Percentiles rank a stretch among this genome's conserved stretches.
These are phyloP conservation scores for Hanseniaspora pseudoguilliermondii DNA, from an alignment of 805 yeast species.

Conservation along the genomic window DNA sequence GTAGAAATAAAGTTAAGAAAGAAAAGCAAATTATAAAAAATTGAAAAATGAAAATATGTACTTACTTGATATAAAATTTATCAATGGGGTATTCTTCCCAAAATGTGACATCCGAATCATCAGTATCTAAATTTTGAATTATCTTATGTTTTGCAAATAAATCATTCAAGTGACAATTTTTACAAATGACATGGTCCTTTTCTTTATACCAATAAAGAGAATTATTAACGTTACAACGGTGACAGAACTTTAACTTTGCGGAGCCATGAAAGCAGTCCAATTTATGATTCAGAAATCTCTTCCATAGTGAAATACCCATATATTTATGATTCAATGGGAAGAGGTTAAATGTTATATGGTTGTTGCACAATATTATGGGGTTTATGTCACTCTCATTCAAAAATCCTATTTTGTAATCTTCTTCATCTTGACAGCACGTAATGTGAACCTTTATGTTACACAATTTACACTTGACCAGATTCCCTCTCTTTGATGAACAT, in stretches of 20 bases:
- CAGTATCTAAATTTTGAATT: neutral
- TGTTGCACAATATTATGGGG: constrained; percentile 2
- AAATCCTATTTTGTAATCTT: constrained; percentile 15
- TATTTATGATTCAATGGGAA: neutral
- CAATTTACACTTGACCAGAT: constrained; percentile 21
- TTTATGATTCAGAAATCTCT: neutral
- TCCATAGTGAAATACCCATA: constrained; percentile 8
- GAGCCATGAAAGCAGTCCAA: neutral
- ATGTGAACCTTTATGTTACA: constrained; percentile 19
- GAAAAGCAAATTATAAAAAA: too few relatives aligned
- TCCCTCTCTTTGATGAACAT: constrained; percentile 39
- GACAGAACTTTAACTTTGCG: constrained; percentile 12
- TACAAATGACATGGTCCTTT: constrained; percentile 17
- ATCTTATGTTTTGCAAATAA: neutral
- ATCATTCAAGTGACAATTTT: constrained; percentile 10
- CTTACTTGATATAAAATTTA: neutral
- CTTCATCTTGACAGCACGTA: constrained; percentile 21
- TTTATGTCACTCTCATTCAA: constrained; percentile 8
- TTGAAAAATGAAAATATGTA: neutral
- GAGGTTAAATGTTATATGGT: neutral
- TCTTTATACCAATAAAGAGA: constrained; percentile 19
- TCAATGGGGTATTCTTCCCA: constrained; percentile 11
- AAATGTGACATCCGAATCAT: constrained; percentile 4
- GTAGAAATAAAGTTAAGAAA: neutral
- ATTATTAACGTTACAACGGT: constrained; percentile 14